phyloP scores from a whole-genome alignment of 768 basidiomycete genomes.

The Lactarius hatsudake region DNA sequence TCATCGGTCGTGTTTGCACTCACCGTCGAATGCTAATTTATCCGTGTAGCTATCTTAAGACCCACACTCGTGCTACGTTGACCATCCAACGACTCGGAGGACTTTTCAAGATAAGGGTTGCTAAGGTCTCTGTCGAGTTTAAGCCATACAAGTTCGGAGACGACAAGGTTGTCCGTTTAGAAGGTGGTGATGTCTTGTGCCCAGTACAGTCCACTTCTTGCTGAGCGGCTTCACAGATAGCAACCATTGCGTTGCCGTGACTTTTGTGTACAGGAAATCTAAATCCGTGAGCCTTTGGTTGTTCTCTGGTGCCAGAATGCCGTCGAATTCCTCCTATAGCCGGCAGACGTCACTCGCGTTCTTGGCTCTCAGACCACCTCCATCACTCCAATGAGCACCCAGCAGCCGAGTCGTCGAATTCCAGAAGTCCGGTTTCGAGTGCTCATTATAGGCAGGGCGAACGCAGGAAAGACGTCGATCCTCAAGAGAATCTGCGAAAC shows the following conservation, averaged over 20 bases:
- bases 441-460: too few relatives aligned
- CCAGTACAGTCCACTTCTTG: too few relatives aligned
- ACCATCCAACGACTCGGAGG: not conserved
- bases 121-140: not conserved
- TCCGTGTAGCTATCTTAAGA: not conserved
- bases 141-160: not conserved
- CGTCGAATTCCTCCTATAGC: not conserved
- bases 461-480: too few relatives aligned
- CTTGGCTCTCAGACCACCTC: not conserved
- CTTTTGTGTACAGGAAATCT: not conserved
- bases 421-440: too few relatives aligned
- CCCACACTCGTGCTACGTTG: not conserved
- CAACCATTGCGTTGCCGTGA: not conserved
- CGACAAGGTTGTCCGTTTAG: not conserved
- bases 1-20: fast-evolving
- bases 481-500: too few relatives aligned
- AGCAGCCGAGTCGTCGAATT: too few relatives aligned
- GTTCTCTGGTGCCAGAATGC: not conserved
- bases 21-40: not conserved
- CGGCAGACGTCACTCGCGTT: not conserved
- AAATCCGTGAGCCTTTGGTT: not conserved
- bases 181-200: not conserved
- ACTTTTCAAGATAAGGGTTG: not conserved
- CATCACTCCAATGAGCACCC: too few relatives aligned
- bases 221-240: not conserved